These are phyloP conservation scores for Dillenia suffruticosa DNA, from an alignment of 164 flowering plant species.

Conservation along the genomic window DNA sequence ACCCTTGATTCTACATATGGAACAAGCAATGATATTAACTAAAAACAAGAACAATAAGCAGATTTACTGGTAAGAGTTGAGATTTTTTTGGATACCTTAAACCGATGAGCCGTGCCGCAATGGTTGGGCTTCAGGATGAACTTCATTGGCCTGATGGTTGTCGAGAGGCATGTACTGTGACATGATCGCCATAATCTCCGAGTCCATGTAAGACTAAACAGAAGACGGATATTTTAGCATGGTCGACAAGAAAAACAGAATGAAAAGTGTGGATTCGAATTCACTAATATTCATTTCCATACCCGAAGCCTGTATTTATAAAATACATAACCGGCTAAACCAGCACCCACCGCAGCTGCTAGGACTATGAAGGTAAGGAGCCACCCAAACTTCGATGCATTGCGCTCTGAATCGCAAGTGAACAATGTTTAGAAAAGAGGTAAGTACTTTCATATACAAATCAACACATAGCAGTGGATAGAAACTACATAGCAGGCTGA, in stretches of 20 bases:
- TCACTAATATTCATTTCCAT: conserved; percentile 8
- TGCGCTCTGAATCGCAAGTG: conserved; percentile 38
- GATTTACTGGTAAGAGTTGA: too few relatives aligned
- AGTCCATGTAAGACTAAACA: conserved; percentile 90
- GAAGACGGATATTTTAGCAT: background rate
- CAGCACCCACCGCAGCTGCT: conserved; percentile 42
- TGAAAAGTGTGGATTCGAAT: background rate
- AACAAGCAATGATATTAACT: background rate
- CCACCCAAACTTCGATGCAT: conserved; percentile 49
- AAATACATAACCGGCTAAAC: conserved; percentile 72
- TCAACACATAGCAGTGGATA: too few relatives aligned
- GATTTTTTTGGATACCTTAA: conserved; percentile 13
- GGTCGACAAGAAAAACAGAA: background rate
- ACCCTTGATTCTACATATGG: background rate
- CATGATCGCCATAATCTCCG: conserved; percentile 96
- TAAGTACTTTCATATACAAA: too few relatives aligned
- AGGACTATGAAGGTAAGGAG: conserved; percentile 47
- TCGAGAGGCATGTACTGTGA: conserved; percentile 96
- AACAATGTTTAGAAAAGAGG: background rate
- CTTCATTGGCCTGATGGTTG: conserved; percentile 37
- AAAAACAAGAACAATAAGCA: background rate
- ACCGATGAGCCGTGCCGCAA: conserved; percentile 40
- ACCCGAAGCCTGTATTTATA: conserved; percentile 93
- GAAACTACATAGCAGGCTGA: too few relatives aligned
- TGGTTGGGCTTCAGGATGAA: conserved; percentile 41